These are phyloP conservation scores for Apophysomyces elegans DNA, from an alignment of 371 early-diverging fungal genomes.

Conservation along the genomic window DNA sequence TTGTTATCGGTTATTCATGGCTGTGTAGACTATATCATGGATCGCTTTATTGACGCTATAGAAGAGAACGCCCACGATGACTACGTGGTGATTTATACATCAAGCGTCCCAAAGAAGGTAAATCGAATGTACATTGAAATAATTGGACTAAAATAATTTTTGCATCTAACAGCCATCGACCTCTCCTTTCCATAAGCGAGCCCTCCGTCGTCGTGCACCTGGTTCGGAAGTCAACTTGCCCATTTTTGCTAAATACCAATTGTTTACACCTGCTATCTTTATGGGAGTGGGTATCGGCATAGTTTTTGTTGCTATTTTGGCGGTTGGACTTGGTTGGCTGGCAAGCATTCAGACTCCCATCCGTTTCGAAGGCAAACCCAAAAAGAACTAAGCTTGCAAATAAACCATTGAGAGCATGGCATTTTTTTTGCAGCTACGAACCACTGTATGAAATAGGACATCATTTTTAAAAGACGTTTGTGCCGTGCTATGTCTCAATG, in stretches of 20 bases:
- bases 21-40: conserved; percentile 36
- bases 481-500: too few species aligned
- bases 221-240: conserved; percentile 24
- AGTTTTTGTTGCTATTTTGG: conserved; percentile 43
- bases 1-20: not conserved
- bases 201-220: conserved; percentile 40
- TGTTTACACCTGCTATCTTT: conserved; percentile 53
- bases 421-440: too few species aligned
- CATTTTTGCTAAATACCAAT: conserved; percentile 55
- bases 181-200: conserved; percentile 17
- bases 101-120: conserved; percentile 39
- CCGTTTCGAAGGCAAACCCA: conserved; percentile 51
- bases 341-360: conserved; percentile 50
- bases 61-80: conserved; percentile 34
- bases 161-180: conserved; percentile 2
- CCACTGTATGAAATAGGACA: not conserved
- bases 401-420: not conserved
- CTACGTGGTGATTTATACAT: conserved; percentile 54
- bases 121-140: not conserved
- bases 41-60: conserved; percentile 31
- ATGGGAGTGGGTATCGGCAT: conserved; percentile 48
- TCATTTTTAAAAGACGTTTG: too few species aligned
- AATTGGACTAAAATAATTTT: not conserved
- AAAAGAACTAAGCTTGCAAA: conserved; percentile 37
- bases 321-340: conserved; percentile 50